Base-by-base conservation (phyloP, 768 basidiomycete species). In the Tylopilus vinaceipallidus region DNA sequence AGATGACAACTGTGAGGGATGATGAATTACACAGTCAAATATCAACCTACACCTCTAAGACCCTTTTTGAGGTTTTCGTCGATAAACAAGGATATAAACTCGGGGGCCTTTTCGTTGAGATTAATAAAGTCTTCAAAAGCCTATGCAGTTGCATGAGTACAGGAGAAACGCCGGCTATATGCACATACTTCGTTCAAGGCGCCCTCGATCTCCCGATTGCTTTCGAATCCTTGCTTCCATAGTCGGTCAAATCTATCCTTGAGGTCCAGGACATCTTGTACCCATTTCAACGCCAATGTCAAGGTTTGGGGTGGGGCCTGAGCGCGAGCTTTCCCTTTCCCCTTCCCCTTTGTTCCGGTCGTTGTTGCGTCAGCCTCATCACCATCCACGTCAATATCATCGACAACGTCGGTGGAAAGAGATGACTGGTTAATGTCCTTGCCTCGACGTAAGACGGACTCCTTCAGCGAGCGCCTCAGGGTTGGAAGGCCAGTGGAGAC, bases 51-150 rank as follows among this genome's bases (percentile, higher is more conserved):
- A 48, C 93, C 92, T 73, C 92, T 97, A 26, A 98, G 76, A 0
- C 95, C 95, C 61, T 93, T 91, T 70, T 87, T 93, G 20, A 99
- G 77, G 64, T 98, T 86, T 52, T 98, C 95, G 61, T 99, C 97
- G 52, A 99, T 94, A 70, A 91, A 99, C 43, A 99, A 71, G 4
- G 97, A 98, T 35, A 98, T 91, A 65, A 84, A 98, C 63, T 99
- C 97, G 7, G 97, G 86, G 16, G 91, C 83, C 58, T 90, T 88
- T 32, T 82, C 80, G 60, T 97, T 92, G 19, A 75, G 70, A 70
- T 98, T 98, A 64, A 98, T 83, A 67, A 98, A 97, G 2, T 83
- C 78, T 68, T 88, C 84, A 63, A 98, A 98, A 0, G 94, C 94
- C 95, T 99, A 55, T 9, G 49, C 42, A 42, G 26, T 43, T 6